Percentiles rank a stretch among this genome's conserved stretches.
These are phyloP conservation scores for Catharanthus roseus DNA, from an alignment of 257 asterid genomes.

Conservation along the genomic window DNA sequence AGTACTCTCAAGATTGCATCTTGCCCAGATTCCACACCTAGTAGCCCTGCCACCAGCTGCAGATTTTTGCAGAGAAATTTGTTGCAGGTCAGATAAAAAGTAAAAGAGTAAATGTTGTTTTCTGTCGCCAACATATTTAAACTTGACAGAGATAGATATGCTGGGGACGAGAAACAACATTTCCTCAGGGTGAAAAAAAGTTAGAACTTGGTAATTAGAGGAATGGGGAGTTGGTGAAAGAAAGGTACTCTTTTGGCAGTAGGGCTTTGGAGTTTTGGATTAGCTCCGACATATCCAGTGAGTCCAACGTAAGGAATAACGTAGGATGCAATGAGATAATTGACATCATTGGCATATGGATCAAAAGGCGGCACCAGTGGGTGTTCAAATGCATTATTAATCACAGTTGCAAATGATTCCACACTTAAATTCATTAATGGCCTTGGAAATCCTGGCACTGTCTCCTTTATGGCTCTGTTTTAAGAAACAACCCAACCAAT, in stretches of 20 bases:
- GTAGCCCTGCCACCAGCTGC: constrained; percentile 44
- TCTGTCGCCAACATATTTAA: no score
- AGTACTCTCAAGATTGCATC: constrained; percentile 38
- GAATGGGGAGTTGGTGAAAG: no score
- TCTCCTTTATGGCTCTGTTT: constrained; percentile 61
- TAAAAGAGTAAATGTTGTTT: no score
- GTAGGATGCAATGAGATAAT: constrained; percentile 73
- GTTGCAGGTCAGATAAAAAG: not conserved
- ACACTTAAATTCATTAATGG: constrained; percentile 58
- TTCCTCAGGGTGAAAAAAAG: no score
- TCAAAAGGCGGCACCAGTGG: constrained; percentile 58
- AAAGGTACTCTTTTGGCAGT: constrained; percentile 49
- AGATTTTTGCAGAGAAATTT: not conserved
- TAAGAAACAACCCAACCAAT: not conserved
- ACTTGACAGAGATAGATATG: no score
- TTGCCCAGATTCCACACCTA: constrained; percentile 54
- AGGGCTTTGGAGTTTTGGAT: constrained; percentile 49
- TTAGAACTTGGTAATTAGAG: no score
- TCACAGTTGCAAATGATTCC: constrained; percentile 49
- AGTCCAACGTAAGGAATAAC: constrained; percentile 84
- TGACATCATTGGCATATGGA: constrained; percentile 72
- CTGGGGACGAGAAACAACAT: no score
- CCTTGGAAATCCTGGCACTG: constrained; percentile 67
- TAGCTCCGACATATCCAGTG: constrained; percentile 91
- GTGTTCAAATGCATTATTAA: constrained; percentile 50